Conservation (phyloP, 1,284 basidiomycete species). For the Pascua sp. region DNA sequence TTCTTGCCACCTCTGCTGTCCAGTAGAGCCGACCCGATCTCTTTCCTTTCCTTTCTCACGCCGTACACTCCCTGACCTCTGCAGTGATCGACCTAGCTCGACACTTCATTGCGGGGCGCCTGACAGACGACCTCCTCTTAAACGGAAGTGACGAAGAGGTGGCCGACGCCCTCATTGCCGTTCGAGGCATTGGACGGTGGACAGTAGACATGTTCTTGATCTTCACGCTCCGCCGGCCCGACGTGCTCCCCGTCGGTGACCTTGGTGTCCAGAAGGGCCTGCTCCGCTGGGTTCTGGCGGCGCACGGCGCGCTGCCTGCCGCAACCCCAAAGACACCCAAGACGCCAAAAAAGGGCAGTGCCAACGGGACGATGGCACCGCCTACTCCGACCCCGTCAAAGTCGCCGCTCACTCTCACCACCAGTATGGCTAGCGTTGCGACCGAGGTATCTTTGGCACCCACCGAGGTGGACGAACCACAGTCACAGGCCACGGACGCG, state of each 20-base stretch:
- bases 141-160: constrained; percentile 71
- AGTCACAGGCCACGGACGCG: too few relatives aligned
- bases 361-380: constrained; percentile 8
- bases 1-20: too few relatives aligned
- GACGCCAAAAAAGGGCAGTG: constrained; percentile 17
- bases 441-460: not conserved
- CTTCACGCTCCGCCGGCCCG: constrained; percentile 74
- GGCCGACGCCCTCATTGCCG: constrained; percentile 67
- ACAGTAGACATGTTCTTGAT: constrained; percentile 85
- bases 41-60: not conserved
- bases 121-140: constrained; percentile 67
- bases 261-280: constrained; percentile 76
- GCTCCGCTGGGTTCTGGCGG: constrained; percentile 67
- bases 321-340: constrained; percentile 52
- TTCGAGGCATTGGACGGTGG: constrained; percentile 70
- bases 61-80: not conserved
- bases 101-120: constrained; percentile 70
- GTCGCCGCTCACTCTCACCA: not conserved
- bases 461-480: too few relatives aligned
- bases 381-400: not conserved
- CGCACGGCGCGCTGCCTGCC: constrained; percentile 52
- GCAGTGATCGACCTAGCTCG: constrained; percentile 71
- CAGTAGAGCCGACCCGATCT: not conserved
- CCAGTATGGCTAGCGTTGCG: not conserved
- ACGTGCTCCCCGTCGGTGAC: constrained; percentile 78